A percentile compares a stretch with the other conserved stretches of the same genome.
Evolutionary conservation across 768 basidiomycete species (phyloP).

Genomic region (Cyclocybe aegerita): DNA sequence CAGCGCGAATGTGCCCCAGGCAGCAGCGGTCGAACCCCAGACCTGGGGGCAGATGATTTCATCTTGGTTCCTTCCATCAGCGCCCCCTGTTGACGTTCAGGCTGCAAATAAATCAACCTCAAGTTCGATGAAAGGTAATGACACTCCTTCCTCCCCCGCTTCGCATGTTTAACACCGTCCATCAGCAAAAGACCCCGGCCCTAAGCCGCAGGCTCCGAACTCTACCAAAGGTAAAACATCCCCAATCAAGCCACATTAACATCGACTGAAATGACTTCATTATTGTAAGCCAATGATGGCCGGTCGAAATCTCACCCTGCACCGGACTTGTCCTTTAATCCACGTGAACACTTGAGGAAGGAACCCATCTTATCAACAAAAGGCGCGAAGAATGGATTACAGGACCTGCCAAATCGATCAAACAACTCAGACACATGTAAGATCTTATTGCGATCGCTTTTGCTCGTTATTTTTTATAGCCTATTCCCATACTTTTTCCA

Average conservation of each 20-base stretch:
- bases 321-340: constrained; percentile 1
- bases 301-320: constrained; percentile 5
- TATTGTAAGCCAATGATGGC: constrained; percentile 5
- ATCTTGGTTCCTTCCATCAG: constrained; percentile 6
- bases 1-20: constrained; percentile 5
- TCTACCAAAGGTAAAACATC: constrained; percentile 5
- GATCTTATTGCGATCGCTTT: constrained; percentile 4
- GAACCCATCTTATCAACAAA: constrained; percentile 1
- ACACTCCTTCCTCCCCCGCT: not conserved
- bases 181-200: constrained; percentile 4
- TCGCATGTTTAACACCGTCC: constrained; percentile 1
- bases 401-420: constrained; percentile 2
- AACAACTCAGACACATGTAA: constrained; percentile 6
- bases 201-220: constrained; percentile 3
- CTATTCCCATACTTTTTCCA: constrained; percentile 3
- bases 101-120: constrained; percentile 3
- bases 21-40: constrained; percentile 5
- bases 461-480: constrained; percentile 2
- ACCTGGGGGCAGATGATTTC: constrained; percentile 5
- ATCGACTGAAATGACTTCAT: constrained; percentile 5
- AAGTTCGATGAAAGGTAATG: constrained; percentile 4
- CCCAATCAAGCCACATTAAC: constrained; percentile 3
- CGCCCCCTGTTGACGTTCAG: constrained; percentile 3
- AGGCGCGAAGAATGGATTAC: constrained; percentile 2
- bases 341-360: constrained; percentile 1